Base-by-base conservation (phyloP, 805 yeast genomes). In the Maudiozyma saulgeensis region DNA sequence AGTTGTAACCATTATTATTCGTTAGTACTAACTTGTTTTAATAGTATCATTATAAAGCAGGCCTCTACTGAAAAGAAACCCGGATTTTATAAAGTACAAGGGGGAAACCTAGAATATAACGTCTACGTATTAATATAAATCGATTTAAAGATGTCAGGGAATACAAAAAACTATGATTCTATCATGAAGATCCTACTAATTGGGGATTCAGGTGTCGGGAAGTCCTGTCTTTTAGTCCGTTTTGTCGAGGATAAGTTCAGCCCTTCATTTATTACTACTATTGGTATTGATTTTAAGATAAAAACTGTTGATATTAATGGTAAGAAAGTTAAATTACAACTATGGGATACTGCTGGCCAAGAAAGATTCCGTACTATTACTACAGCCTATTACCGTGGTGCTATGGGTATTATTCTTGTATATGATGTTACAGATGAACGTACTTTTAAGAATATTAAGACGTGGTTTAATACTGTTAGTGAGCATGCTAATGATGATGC, bases 401-500 rank as follows among this genome's bases (percentile, higher is more conserved):
- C 95, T 48, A 82, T 84, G 81, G 95, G 95, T 53, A 84, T 85
- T 60, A 81, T 85, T 44, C 75, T 85, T 60, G 88, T 85, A 32
- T 85, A 84, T 66, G 95, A 85, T 66, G 90, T 84, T 42, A 81
- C 88, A 16, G 91, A 85, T 63, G 91, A 89, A 63, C 82, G 90
- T 67, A 86, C 96, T 32, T 93, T 91, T 72, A 87, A 84, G 61
- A 87, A 89, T 64, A 87, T 91, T 53, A 87, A 87, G 66, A 87
- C 86, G 61, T 93, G 99, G 99, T 87, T 80, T 72, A 81, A 84
- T 60, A 90, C 97, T 18, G 97, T 91, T 45, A 85, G 88, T 65
- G 96, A 90, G 67, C 96, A 91, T 61, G 98, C 98, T 41, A 86
- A 84, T 60, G 97, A 89, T 56, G 96, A 90, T 62, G 96, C 96